A percentile compares a stretch with the other conserved stretches of the same genome.
Evolutionary conservation across 352 stramenopile genomes (phyloP).

Genomic region (Peronospora farinosa): DNA sequence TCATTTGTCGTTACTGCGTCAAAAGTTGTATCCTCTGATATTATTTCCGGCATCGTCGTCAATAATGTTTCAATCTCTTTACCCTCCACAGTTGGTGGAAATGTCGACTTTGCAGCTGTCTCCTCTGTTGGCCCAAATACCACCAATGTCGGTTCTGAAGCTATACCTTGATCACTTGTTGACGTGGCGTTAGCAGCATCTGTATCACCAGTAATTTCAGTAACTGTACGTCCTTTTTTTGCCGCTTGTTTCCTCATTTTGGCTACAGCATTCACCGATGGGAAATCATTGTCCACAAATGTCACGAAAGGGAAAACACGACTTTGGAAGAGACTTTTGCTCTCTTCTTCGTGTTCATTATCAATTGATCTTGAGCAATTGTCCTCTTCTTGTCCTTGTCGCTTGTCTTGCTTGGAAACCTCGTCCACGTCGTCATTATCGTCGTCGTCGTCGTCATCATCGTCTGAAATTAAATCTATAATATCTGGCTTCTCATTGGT

Average conservation of each 20-base stretch:
- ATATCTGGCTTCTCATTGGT: slow-evolving; percentile 11
- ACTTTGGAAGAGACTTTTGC: slow-evolving; percentile 15
- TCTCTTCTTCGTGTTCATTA: background rate
- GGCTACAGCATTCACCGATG: slow-evolving; percentile 14
- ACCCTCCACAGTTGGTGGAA: background rate
- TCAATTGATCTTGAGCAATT: background rate
- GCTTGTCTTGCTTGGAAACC: background rate
- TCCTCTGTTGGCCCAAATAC: background rate
- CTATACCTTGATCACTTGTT: background rate
- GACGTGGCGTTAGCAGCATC: background rate
- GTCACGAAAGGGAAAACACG: slow-evolving; percentile 21
- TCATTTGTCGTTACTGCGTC: background rate
- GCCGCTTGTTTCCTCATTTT: slow-evolving; percentile 17
- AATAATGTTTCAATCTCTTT: background rate
- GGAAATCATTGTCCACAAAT: slow-evolving; percentile 35
- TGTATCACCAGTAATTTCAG: background rate
- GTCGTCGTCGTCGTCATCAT: slow-evolving; percentile 20
- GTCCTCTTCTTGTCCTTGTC: slow-evolving; percentile 2
- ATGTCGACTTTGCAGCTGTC: slow-evolving; percentile 6
- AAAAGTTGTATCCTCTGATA: background rate
- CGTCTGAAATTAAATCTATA: slow-evolving; percentile 26
- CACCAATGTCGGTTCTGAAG: background rate
- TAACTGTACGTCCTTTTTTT: background rate
- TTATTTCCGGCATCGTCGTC: background rate
- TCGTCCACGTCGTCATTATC: slow-evolving; percentile 6